phyloP scores from a whole-genome alignment of 768 basidiomycete species.

The Leccinellum luteum region DNA sequence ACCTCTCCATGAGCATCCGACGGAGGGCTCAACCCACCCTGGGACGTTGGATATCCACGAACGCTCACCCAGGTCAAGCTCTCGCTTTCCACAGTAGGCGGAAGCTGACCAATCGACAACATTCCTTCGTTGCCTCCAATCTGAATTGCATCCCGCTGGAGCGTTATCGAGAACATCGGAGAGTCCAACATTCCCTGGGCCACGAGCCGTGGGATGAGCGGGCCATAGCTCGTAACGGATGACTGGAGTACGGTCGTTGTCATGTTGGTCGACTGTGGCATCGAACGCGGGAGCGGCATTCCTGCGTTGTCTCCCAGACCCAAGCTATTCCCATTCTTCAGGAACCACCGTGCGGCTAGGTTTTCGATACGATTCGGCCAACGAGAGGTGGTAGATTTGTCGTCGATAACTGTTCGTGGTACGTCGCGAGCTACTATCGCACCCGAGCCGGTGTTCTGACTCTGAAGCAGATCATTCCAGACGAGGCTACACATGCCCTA shows the following conservation, averaged over 20 bases:
- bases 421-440: background rate
- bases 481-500: conserved; percentile 37
- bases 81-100: conserved; percentile 43
- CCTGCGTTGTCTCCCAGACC: background rate
- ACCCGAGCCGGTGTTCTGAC: background rate
- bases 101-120: conserved; percentile 66
- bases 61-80: conserved; percentile 66
- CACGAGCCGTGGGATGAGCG: conserved; percentile 48
- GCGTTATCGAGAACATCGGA: conserved; percentile 54
- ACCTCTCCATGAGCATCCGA: conserved; percentile 61
- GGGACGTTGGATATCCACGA: conserved; percentile 46
- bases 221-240: conserved; percentile 42
- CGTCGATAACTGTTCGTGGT: background rate
- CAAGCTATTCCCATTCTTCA: background rate
- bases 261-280: conserved; percentile 1
- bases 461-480: conserved; percentile 40
- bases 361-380: conserved; percentile 10
- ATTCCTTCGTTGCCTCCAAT: conserved; percentile 67
- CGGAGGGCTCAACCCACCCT: conserved; percentile 58
- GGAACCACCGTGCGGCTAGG: conserved; percentile 20
- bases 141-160: conserved; percentile 68
- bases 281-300: conserved; percentile 2
- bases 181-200: conserved; percentile 33
- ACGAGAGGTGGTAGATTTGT: background rate
- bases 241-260: conserved; percentile 34